Evolutionary conservation across 108 stramenopile species (phyloP), one percentile per base, ranked within the genome.

Genomic region (Poteriospumella lacustris): DNA sequence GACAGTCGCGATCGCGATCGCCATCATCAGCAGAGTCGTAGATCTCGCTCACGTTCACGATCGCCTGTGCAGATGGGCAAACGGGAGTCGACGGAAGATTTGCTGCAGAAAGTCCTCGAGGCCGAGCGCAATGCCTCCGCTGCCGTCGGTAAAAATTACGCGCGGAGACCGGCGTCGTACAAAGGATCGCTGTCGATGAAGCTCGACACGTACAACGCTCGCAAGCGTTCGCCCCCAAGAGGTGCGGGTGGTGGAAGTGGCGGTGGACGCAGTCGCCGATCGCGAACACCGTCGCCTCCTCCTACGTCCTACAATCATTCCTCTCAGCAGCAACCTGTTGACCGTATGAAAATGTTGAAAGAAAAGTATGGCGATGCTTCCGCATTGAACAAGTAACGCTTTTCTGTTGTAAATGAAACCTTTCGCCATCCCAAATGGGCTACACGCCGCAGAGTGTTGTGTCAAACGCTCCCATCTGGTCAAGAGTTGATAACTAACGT

Each of bases 101-200:
- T 76, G 15, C 26, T 76, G 59, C 19, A 69, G 15, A 36, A 79
- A 59, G 83, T 84, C 3, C 68, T 82, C 39, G 43, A 79, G 42
- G 43, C 39, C 24, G 83, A 84, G 69, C 68, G 83, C 26, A 44
- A 84, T 42, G 81, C 78, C 0, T 79, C 81, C 24, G 38, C 75
- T 41, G 83, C 81, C 1, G 68, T 68, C 9, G 83, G 83, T 41
- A 81, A 82, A 28, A 81, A 84, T 40, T 84, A 84, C 43, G 83
- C 75, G 0, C 60, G 70, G 39, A 76, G 83, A 9, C 83, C 83
- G 0, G 75, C 43, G 5, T 80, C 82, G 12, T 84, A 80, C 78
- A 84, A 84, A 44, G 82, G 83, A 1, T 82, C 82, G 72, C 81
- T 84, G 73, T 82, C 81, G 39, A 41, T 84, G 44, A 82, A 84